Conservation (phyloP, 352 stramenopile genomes). For the Hyaloperonospora brassicae region DNA sequence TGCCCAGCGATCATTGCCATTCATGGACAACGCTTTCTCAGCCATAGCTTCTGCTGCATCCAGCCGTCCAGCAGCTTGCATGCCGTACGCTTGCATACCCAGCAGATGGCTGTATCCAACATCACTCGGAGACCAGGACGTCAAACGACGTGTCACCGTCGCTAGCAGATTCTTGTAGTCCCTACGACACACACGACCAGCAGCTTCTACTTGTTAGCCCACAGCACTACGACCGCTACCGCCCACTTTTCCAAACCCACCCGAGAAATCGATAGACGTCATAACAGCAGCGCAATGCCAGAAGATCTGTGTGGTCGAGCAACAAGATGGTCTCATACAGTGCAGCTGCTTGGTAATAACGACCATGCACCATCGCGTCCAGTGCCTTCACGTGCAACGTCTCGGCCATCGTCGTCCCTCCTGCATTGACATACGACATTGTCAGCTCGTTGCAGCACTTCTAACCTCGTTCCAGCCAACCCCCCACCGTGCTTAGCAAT, state of each 20-base stretch:
- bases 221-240: not conserved
- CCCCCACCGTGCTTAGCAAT: conserved; percentile 28
- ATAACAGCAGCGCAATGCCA: conserved; percentile 70
- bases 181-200: conserved; percentile 24
- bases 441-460: conserved; percentile 2
- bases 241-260: conserved; percentile 26
- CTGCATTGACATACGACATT: conserved; percentile 10
- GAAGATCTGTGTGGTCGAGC: conserved; percentile 53
- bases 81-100: conserved; percentile 77
- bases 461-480: conserved; percentile 4
- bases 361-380: conserved; percentile 59
- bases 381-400: conserved; percentile 71
- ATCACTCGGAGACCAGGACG: conserved; percentile 70
- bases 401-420: conserved; percentile 31
- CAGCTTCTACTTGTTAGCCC: conserved; percentile 4
- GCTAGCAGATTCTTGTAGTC: conserved; percentile 73
- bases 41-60: conserved; percentile 60
- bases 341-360: conserved; percentile 51
- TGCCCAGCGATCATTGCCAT: conserved; percentile 75
- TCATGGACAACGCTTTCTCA: conserved; percentile 79
- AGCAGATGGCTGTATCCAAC: conserved; percentile 70
- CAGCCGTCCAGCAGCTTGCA: conserved; percentile 53
- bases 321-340: conserved; percentile 79
- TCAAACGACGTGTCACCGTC: conserved; percentile 60
- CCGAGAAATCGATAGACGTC: conserved; percentile 76